Evolutionary conservation across 179 eudicot genomes (phyloP).

Genomic region (Patellifolia procumbens): DNA sequence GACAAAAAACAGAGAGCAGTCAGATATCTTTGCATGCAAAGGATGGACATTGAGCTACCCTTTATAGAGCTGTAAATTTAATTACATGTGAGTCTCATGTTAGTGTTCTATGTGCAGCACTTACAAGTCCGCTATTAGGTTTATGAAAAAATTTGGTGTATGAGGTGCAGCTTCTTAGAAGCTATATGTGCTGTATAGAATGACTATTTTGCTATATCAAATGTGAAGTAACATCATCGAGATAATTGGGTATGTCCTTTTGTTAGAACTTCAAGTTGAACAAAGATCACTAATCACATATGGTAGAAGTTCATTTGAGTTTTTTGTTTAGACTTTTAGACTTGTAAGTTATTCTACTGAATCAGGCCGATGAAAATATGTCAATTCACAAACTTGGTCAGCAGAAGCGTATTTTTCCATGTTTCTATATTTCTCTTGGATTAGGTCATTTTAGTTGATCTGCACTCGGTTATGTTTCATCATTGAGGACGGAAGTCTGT

Average conservation of each 20-base stretch:
- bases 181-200: not conserved
- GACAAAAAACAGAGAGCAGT: not conserved
- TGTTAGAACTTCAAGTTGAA: not conserved
- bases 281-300: not conserved
- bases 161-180: not conserved
- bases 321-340: not conserved
- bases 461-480: not conserved
- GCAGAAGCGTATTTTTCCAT: not conserved
- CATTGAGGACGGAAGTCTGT: not conserved
- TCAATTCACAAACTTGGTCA: not conserved
- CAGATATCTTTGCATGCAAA: not conserved
- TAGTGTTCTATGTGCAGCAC: not conserved
- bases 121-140: not conserved
- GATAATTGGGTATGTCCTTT: not conserved
- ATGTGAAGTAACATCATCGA: not conserved
- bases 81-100: not conserved
- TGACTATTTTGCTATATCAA: not conserved
- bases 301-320: not conserved
- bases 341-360: not conserved
- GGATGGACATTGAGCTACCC: not conserved
- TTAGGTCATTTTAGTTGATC: not conserved
- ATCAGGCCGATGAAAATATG: not conserved
- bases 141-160: not conserved
- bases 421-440: not conserved
- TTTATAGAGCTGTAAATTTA: not conserved